These are phyloP conservation scores for Aspergillus glaucus DNA, from an alignment of 2,329 filamentous ascomycete species.

Conservation along the genomic window DNA sequence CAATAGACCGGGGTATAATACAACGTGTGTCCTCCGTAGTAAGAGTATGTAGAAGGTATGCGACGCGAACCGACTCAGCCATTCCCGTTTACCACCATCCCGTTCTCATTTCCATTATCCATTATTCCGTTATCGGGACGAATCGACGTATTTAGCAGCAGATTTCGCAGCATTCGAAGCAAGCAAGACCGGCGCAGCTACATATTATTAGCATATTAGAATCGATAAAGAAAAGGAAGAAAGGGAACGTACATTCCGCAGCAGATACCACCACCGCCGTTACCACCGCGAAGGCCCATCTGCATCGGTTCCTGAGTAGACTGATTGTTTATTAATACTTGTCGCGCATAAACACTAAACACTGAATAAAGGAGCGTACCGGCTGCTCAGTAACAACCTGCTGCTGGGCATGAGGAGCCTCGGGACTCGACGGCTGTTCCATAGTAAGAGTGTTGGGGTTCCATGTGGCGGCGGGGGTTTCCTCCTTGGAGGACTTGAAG, in stretches of 20 bases:
- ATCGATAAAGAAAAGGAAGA: neutral
- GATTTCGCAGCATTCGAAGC: constrained; percentile 29
- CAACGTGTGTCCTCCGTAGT: constrained; percentile 49
- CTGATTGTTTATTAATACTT: constrained; percentile 9
- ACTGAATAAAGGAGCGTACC: constrained; percentile 12
- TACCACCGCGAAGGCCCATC: constrained; percentile 27
- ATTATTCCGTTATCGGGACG: neutral
- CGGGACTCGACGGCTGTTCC: constrained; percentile 27
- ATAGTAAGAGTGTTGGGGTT: constrained; percentile 27
- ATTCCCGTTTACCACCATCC: neutral
- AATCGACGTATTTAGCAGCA: constrained; percentile 22
- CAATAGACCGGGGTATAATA: neutral
- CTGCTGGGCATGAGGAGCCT: constrained; percentile 20
- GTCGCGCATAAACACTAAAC: neutral
- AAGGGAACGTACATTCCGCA: constrained; percentile 26
- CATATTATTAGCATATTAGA: constrained; percentile 2
- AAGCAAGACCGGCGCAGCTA: constrained; percentile 28
- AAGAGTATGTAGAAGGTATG: no score
- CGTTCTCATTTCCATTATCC: neutral
- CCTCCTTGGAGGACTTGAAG: constrained; percentile 26
- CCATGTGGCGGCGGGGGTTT: constrained; percentile 16
- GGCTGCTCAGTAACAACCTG: constrained; percentile 24
- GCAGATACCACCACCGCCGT: constrained; percentile 23
- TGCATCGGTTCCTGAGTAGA: constrained; percentile 21
- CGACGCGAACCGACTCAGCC: neutral